phyloP scores from a whole-genome alignment of 345 rosid genomes.

The Angophora floribunda region DNA sequence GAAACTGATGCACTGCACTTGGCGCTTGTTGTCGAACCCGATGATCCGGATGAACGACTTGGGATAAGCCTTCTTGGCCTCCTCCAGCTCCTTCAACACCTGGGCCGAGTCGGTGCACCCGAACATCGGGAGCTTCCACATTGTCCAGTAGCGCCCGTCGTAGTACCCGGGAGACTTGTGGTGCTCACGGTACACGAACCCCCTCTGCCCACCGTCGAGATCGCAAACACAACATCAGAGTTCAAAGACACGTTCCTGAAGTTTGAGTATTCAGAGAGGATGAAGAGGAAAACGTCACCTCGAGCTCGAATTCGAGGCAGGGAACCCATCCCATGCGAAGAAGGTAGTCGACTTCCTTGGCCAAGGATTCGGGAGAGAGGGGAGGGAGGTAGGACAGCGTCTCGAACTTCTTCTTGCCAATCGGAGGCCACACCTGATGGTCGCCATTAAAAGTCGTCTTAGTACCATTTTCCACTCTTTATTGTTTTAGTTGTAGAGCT shows the following conservation, averaged over 20 bases:
- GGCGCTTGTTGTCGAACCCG: conserved; percentile 4
- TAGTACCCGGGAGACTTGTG: conserved; percentile 25
- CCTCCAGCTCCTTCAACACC: conserved; percentile 30
- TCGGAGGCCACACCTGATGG: conserved; percentile 8
- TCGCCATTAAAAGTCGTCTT: not conserved
- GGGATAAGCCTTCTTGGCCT: conserved; percentile 22
- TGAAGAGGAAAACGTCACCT: not conserved
- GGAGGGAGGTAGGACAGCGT: conserved; percentile 49
- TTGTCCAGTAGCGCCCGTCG: conserved; percentile 46
- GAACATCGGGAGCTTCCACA: conserved; percentile 52
- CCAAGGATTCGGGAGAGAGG: conserved; percentile 2
- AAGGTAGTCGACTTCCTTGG: conserved; percentile 4
- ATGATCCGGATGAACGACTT: not conserved
- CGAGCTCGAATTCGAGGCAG: conserved; percentile 15
- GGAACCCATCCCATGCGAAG: conserved; percentile 16
- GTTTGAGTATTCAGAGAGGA: not conserved
- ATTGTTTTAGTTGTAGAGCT: not conserved
- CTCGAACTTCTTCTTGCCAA: conserved; percentile 39
- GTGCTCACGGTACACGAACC: conserved; percentile 29
- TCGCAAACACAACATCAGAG: not conserved
- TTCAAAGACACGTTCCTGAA: not conserved
- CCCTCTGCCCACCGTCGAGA: not conserved
- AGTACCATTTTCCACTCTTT: not conserved
- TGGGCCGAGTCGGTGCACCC: conserved; percentile 32
- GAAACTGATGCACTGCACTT: conserved; percentile 49